A percentile compares a stretch with the other conserved stretches of the same genome.
Evolutionary conservation across 805 yeast species (phyloP).

Genomic region (Metschnikowia bowlesiae): DNA sequence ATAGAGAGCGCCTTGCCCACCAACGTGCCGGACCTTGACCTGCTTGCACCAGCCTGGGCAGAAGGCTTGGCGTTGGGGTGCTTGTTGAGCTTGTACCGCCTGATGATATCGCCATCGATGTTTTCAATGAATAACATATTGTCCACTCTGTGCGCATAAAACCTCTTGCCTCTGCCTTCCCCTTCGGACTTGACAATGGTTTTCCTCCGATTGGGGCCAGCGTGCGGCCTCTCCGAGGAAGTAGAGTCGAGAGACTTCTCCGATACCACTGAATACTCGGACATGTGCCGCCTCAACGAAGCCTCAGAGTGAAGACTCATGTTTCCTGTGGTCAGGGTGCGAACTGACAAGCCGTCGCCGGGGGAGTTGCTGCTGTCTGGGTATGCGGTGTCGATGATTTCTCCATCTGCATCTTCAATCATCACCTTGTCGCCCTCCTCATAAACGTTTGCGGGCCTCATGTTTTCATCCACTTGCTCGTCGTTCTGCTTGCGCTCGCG

Average conservation of each 20-base stretch:
- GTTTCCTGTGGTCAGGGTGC: background rate
- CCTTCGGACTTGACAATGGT: slow-evolving; percentile 30
- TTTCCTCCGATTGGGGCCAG: slow-evolving; percentile 11
- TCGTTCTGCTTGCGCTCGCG: background rate
- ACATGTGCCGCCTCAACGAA: slow-evolving; percentile 35
- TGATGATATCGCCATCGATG: slow-evolving; percentile 85
- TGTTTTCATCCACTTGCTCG: slow-evolving; percentile 2
- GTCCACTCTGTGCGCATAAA: slow-evolving; percentile 73
- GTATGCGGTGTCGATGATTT: slow-evolving; percentile 56
- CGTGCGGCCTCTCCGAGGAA: background rate
- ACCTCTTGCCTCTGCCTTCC: slow-evolving; percentile 26
- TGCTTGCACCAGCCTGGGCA: slow-evolving; percentile 9
- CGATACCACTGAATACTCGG: slow-evolving; percentile 31
- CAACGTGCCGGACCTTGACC: slow-evolving; percentile 39
- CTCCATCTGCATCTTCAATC: slow-evolving; percentile 83
- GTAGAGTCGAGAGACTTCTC: slow-evolving; percentile 5
- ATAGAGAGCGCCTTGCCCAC: slow-evolving; percentile 46
- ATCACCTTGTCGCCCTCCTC: slow-evolving; percentile 68
- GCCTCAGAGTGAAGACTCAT: slow-evolving; percentile 37
- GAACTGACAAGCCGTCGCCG: background rate
- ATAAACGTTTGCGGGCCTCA: slow-evolving; percentile 34
- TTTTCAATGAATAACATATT: slow-evolving; percentile 80
- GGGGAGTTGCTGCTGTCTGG: slow-evolving; percentile 10
- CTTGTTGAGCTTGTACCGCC: slow-evolving; percentile 70
- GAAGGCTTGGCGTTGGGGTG: slow-evolving; percentile 27